A percentile compares a stretch with the other conserved stretches of the same genome.
phyloP scores from a whole-genome alignment of 495 filamentous ascomycete species.

The Talaromyces borbonicus region DNA sequence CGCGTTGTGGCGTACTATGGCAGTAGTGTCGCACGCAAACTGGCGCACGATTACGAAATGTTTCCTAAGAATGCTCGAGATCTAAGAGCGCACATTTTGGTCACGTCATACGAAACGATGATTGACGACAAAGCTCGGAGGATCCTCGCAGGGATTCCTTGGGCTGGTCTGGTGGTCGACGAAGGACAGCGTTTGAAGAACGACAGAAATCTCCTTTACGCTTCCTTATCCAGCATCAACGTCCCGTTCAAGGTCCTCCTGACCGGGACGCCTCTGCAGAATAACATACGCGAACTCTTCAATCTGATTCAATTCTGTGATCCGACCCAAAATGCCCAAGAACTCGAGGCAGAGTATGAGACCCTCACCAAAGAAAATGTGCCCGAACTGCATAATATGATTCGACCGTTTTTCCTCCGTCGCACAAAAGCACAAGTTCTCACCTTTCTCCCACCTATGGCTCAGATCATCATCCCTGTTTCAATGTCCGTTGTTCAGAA shows the following conservation, averaged over 20 bases:
- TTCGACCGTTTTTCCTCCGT: conserved; percentile 71
- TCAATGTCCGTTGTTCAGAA: conserved; percentile 89
- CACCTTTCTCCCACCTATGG: conserved; percentile 82
- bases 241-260: conserved; percentile 74
- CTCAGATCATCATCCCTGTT: conserved; percentile 87
- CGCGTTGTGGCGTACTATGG: conserved; percentile 91
- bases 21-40: conserved; percentile 52
- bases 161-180: conserved; percentile 87
- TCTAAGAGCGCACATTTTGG: conserved; percentile 79
- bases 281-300: conserved; percentile 88
- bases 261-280: conserved; percentile 88
- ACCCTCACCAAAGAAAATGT: conserved; percentile 73
- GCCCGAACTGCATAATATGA: conserved; percentile 66
- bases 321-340: conserved; percentile 51
- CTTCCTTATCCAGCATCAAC: conserved; percentile 56
- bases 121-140: conserved; percentile 52
- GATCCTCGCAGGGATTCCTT: conserved; percentile 58
- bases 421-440: conserved; percentile 87
- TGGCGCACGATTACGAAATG: conserved; percentile 71
- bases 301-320: conserved; percentile 93
- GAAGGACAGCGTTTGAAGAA: conserved; percentile 97
- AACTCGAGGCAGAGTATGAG: conserved; percentile 64
- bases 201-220: conserved; percentile 74
- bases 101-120: conserved; percentile 89
- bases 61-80: conserved; percentile 52